Percentiles rank a stretch among this genome's conserved stretches.
phyloP scores from a whole-genome alignment of 306 rosid genomes.

The Luffa acutangula region DNA sequence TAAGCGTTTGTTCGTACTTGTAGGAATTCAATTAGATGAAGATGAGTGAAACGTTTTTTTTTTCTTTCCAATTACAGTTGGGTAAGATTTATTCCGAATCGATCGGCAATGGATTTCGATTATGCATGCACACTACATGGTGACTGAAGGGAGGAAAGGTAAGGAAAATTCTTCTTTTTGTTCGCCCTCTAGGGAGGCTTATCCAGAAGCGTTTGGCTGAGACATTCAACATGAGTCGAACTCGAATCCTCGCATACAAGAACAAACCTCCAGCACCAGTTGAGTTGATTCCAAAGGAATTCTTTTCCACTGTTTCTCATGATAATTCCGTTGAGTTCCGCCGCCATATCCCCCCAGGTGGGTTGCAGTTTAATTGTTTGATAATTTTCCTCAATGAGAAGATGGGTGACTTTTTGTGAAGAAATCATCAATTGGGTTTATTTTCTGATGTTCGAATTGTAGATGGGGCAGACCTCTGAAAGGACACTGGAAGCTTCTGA shows the following conservation, averaged over 20 bases:
- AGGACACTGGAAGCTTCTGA: conserved; percentile 72
- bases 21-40: conserved; percentile 10
- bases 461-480: conserved; percentile 45
- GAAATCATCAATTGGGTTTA: not conserved
- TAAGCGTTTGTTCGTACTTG: no score
- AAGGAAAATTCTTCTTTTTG: conserved; percentile 35
- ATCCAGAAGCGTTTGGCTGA: conserved; percentile 2
- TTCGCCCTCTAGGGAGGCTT: conserved; percentile 45
- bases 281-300: conserved; percentile 29
- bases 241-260: conserved; percentile 31
- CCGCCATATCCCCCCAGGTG: conserved; percentile 59
- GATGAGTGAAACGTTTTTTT: not conserved
- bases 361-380: not conserved
- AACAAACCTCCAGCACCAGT: conserved; percentile 29
- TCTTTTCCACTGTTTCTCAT: conserved; percentile 20
- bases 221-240: conserved; percentile 49
- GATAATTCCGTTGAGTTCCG: conserved; percentile 25
- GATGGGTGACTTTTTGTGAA: not conserved
- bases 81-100: no score
- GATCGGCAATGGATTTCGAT: not conserved
- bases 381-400: not conserved
- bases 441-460: not conserved
- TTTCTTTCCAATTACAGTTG: not conserved
- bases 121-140: conserved; percentile 20
- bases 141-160: conserved; percentile 7